Percentiles rank a stretch among this genome's conserved stretches.
Conservation (phyloP, 768 basidiomycete genomes). For the Piloderma croceum region DNA sequence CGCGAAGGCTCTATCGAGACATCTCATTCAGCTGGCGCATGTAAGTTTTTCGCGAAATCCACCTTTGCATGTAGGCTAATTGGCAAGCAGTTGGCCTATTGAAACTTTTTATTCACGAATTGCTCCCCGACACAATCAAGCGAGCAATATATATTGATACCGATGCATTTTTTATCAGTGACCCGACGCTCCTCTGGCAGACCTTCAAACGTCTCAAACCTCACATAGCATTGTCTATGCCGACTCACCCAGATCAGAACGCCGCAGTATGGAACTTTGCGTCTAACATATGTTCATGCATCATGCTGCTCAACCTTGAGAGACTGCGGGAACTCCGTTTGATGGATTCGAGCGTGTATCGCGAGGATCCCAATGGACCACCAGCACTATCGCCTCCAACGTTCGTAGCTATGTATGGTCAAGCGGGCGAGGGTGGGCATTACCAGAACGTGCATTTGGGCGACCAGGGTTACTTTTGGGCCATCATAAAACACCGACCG, state of each 20-base stretch:
- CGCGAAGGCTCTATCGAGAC: slow-evolving; percentile 42
- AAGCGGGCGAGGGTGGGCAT: slow-evolving; percentile 29
- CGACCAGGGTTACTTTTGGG: slow-evolving; percentile 53
- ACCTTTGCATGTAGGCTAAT: background rate
- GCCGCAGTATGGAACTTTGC: slow-evolving; percentile 40
- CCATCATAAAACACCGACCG: slow-evolving; percentile 38
- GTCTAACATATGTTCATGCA: slow-evolving; percentile 44
- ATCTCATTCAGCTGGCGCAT: slow-evolving; percentile 43
- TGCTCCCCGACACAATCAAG: slow-evolving; percentile 36
- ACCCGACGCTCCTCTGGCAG: slow-evolving; percentile 43
- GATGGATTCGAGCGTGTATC: slow-evolving; percentile 43
- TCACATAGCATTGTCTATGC: slow-evolving; percentile 36
- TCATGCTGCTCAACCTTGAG: slow-evolving; percentile 47
- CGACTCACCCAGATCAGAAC: slow-evolving; percentile 38
- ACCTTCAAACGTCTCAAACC: slow-evolving; percentile 31
- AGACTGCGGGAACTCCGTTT: slow-evolving; percentile 38
- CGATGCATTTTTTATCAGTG: slow-evolving; percentile 44
- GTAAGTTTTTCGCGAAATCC: slow-evolving; percentile 27
- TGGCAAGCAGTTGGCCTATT: slow-evolving; percentile 38
- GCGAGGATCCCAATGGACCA: slow-evolving; percentile 20
- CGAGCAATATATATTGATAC: slow-evolving; percentile 49
- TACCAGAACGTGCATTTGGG: slow-evolving; percentile 44
- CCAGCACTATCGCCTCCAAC: slow-evolving; percentile 35
- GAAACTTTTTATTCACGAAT: slow-evolving; percentile 50
- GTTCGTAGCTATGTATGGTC: slow-evolving; percentile 40